phyloP scores from a whole-genome alignment of 2,329 filamentous ascomycete genomes.

The Scorias spongiosa region DNA sequence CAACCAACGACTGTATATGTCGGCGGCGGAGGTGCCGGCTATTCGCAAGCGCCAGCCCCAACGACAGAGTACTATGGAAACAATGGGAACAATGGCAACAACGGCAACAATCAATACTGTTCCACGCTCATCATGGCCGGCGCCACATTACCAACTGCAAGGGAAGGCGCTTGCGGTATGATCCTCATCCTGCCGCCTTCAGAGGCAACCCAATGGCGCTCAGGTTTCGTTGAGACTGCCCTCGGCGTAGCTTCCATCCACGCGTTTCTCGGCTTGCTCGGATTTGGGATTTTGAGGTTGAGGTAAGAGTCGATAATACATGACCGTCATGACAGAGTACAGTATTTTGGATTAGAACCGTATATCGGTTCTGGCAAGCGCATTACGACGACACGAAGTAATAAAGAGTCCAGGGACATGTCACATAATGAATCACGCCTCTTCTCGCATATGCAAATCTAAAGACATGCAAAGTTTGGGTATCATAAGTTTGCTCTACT shows the following conservation, averaged over 20 bases:
- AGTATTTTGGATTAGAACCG: too few species aligned
- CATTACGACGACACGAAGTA: too few species aligned
- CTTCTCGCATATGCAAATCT: too few species aligned
- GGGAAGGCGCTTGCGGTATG: conserved; percentile 19
- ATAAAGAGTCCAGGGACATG: too few species aligned
- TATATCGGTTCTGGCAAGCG: too few species aligned
- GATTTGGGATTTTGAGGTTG: background rate
- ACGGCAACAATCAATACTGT: conserved; percentile 16
- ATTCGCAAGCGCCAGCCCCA: conserved; percentile 5
- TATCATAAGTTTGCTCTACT: too few species aligned
- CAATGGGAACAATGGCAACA: background rate
- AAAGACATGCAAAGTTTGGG: too few species aligned
- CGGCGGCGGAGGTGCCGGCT: conserved; percentile 8
- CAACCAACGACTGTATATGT: conserved; percentile 6
- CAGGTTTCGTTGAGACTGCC: background rate
- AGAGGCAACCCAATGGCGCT: background rate
- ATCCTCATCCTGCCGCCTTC: conserved; percentile 17
- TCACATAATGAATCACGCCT: too few species aligned
- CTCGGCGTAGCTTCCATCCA: background rate
- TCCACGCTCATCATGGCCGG: conserved; percentile 19
- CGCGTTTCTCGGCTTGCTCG: background rate
- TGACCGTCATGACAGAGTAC: too few species aligned
- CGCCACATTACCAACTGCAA: conserved; percentile 18
- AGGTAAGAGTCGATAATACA: background rate
- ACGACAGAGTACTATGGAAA: conserved; percentile 3